These are phyloP conservation scores for Aspergillus panamensis DNA, from an alignment of 495 filamentous ascomycete genomes.

Conservation along the genomic window DNA sequence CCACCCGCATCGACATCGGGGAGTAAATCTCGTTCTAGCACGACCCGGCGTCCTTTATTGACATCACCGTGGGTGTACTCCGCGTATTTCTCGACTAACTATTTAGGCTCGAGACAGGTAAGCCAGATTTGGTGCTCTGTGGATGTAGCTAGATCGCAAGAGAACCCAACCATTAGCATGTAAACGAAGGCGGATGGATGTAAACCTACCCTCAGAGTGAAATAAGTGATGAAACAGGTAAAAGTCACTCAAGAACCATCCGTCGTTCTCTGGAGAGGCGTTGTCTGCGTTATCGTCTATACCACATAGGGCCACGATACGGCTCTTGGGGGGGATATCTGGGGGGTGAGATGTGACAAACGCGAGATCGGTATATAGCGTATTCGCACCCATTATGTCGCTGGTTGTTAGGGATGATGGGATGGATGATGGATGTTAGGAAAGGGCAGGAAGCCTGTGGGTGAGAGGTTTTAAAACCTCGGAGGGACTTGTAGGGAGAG, in stretches of 20 bases:
- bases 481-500: too few species aligned
- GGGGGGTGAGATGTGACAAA: slow-evolving; percentile 18
- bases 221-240: slow-evolving; percentile 25
- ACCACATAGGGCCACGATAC: slow-evolving; percentile 21
- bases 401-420: too few species aligned
- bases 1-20: background rate
- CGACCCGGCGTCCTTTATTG: slow-evolving; percentile 14
- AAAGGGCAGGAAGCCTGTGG: too few species aligned
- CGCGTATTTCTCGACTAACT: slow-evolving; percentile 18
- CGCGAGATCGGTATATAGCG: background rate
- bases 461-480: too few species aligned
- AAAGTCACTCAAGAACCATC: slow-evolving; percentile 24
- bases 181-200: too few species aligned
- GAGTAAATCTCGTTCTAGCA: slow-evolving; percentile 10
- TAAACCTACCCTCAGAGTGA: too few species aligned
- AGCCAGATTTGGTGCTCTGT: slow-evolving; percentile 24
- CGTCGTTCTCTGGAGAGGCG: slow-evolving; percentile 14
- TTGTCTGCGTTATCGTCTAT: slow-evolving; percentile 8
- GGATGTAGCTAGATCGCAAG: too few species aligned
- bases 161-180: too few species aligned
- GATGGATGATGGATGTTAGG: too few species aligned
- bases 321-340: slow-evolving; percentile 13
- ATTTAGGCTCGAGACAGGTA: slow-evolving; percentile 10
- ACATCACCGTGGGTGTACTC: slow-evolving; percentile 21
- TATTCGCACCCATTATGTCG: too few species aligned